Evolutionary conservation across 176 grass and related monocot species (phyloP).

Genomic region (Metroxylon sagu): DNA sequence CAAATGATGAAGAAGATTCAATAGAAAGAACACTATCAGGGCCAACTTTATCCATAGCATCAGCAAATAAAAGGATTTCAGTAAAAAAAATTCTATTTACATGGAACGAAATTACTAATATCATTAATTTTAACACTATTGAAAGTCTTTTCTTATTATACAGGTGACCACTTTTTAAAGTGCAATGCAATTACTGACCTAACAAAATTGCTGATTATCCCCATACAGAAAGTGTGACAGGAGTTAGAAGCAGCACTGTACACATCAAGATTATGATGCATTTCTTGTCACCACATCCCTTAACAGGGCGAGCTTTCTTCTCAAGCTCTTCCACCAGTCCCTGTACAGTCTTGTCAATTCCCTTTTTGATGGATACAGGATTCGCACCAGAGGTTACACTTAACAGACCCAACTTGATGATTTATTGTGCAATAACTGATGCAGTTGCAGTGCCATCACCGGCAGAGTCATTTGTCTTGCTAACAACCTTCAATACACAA

Average conservation of each 20-base stretch:
- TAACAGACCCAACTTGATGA: conserved; percentile 70
- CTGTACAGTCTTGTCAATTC: conserved; percentile 83
- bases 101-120: too few relatives aligned
- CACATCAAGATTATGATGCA: conserved; percentile 10
- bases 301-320: conserved; percentile 69
- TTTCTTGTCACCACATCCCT: conserved; percentile 76
- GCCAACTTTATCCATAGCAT: conserved; percentile 88
- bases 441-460: conserved; percentile 90
- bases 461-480: conserved; percentile 87
- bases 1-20: conserved; percentile 83
- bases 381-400: conserved; percentile 87
- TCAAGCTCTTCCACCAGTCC: conserved; percentile 66
- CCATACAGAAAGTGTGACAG: too few relatives aligned
- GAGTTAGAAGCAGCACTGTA: too few relatives aligned
- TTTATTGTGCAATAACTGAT: conserved; percentile 80
- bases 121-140: too few relatives aligned
- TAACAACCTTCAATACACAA: conserved; percentile 57
- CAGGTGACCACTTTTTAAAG: too few relatives aligned
- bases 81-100: background rate
- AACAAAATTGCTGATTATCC: too few relatives aligned
- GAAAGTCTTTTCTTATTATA: too few relatives aligned
- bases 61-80: conserved; percentile 21
- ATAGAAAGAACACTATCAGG: conserved; percentile 91
- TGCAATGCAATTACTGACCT: too few relatives aligned
- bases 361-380: conserved; percentile 83